Evolutionary conservation across 257 asterid genomes (phyloP).

Genomic region (Prunella vulgaris): DNA sequence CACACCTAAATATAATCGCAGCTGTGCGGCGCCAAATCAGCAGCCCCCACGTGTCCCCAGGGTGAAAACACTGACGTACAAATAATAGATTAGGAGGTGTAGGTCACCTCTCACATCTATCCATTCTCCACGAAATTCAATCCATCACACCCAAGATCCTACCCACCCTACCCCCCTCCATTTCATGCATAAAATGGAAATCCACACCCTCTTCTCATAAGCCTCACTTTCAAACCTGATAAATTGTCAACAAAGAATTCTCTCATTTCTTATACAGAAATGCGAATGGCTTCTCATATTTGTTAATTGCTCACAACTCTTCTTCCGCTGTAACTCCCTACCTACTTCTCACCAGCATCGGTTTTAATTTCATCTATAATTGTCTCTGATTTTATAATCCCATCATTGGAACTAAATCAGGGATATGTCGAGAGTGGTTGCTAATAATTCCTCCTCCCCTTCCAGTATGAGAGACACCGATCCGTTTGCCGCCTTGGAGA

Average conservation of each 20-base stretch:
- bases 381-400: not conserved
- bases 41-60: conserved; percentile 16
- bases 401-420: not conserved
- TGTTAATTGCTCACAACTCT: conserved; percentile 16
- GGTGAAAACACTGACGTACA: conserved; percentile 39
- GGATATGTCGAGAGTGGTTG: conserved; percentile 32
- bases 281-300: conserved; percentile 9
- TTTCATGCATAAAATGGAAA: not conserved
- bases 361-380: not conserved
- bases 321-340: conserved; percentile 26
- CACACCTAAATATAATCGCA: conserved; percentile 31
- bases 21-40: conserved; percentile 6
- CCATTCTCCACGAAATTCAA: conserved; percentile 23
- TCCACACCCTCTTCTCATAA: not conserved
- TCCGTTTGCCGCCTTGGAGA: conserved; percentile 10
- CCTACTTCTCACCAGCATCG: conserved; percentile 32
- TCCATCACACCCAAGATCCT: not conserved
- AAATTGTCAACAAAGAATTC: not conserved
- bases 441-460: conserved; percentile 11
- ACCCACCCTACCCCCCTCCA: conserved; percentile 2
- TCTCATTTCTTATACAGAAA: not conserved
- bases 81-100: conserved; percentile 54
- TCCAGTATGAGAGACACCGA: not conserved
- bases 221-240: not conserved
- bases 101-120: conserved; percentile 42